These are phyloP conservation scores for Colletotrichum eremochloae DNA, from an alignment of 2,329 filamentous ascomycete species.

Conservation along the genomic window DNA sequence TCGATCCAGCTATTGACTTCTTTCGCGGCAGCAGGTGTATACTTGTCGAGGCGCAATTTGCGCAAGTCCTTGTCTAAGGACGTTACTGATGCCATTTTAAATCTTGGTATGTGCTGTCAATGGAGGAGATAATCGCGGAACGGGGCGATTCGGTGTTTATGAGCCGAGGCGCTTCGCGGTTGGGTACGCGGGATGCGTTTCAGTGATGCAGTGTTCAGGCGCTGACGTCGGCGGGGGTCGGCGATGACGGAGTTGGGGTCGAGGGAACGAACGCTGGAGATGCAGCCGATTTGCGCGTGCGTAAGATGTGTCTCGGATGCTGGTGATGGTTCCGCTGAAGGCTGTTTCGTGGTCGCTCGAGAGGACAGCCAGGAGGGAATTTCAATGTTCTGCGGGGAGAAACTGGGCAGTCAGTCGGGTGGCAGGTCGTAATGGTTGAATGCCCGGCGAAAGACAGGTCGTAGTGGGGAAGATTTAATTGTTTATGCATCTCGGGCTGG, in stretches of 20 bases:
- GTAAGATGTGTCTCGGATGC: slow-evolving; percentile 18
- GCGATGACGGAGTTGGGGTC: slow-evolving; percentile 36
- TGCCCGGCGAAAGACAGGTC: slow-evolving; percentile 27
- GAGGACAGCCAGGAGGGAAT: neutral
- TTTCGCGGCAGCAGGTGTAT: slow-evolving; percentile 90
- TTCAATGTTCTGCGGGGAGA: slow-evolving; percentile 24
- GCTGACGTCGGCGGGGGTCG: slow-evolving; percentile 40
- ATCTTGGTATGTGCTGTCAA: slow-evolving; percentile 9
- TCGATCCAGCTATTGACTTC: slow-evolving; percentile 92
- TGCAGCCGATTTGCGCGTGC: slow-evolving; percentile 24
- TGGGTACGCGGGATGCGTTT: slow-evolving; percentile 35
- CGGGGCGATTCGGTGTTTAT: neutral
- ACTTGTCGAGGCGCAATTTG: slow-evolving; percentile 91
- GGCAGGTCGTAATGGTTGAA: slow-evolving; percentile 27
- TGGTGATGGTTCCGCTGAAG: slow-evolving; percentile 12
- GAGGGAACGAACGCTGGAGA: neutral
- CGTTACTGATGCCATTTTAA: slow-evolving; percentile 88
- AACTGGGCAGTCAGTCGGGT: slow-evolving; percentile 25
- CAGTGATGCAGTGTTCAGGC: slow-evolving; percentile 37
- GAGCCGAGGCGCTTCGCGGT: slow-evolving; percentile 16
- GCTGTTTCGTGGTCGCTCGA: neutral
- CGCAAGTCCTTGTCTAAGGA: slow-evolving; percentile 96
- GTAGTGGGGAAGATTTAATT: slow-evolving; percentile 41
- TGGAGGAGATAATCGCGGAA: neutral
- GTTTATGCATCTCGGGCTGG: slow-evolving; percentile 39